Conservation (phyloP, 2,329 filamentous ascomycete species). For the Seiridium unicorne region DNA sequence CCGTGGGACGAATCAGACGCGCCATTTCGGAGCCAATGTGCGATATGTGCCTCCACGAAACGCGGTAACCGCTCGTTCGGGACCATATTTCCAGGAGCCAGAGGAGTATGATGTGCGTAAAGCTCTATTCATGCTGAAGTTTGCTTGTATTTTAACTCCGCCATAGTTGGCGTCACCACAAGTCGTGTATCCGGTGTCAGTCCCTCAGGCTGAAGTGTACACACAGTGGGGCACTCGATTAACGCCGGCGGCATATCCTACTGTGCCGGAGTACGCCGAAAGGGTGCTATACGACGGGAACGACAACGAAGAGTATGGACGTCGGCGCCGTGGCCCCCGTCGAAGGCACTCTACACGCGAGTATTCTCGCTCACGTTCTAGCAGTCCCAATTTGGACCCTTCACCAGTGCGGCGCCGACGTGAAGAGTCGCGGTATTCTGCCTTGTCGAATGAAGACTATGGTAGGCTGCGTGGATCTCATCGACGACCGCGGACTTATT, state of each 20-base stretch:
- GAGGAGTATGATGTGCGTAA: not conserved
- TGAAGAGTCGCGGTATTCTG: not conserved
- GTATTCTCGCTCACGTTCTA: not conserved
- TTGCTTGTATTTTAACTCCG: not conserved
- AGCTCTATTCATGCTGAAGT: not conserved
- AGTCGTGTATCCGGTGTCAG: not conserved
- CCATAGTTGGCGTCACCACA: not conserved
- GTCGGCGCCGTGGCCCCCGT: not conserved
- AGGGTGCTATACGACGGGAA: not conserved
- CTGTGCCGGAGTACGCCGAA: too few relatives aligned
- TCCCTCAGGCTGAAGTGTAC: not conserved
- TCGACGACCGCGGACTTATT: not conserved
- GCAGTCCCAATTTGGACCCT: not conserved
- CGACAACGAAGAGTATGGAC: not conserved
- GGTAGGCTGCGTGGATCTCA: not conserved
- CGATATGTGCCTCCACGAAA: not conserved
- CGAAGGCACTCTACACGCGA: not conserved
- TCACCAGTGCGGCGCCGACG: not conserved
- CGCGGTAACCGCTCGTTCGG: not conserved
- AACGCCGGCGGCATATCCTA: too few relatives aligned
- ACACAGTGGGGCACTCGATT: not conserved
- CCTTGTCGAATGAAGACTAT: not conserved
- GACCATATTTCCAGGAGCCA: not conserved
- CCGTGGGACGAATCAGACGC: not conserved
- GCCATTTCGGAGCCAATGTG: not conserved